phyloP scores from a whole-genome alignment of 225 moss, liverwort and hornwort species.

The Lunularia cruciata region DNA sequence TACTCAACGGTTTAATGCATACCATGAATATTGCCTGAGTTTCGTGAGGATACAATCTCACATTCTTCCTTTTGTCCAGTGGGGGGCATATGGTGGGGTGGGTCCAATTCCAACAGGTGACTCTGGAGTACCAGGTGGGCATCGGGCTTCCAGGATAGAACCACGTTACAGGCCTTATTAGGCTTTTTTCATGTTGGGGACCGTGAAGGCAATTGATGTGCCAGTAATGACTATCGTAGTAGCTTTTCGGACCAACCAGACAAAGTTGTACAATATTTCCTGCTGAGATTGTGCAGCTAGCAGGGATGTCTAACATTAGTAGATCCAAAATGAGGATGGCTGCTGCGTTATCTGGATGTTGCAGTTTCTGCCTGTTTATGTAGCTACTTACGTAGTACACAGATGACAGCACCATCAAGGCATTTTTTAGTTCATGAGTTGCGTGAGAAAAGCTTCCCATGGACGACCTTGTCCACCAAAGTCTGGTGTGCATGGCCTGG shows the following conservation, averaged over 20 bases:
- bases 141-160: conserved; percentile 82
- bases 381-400: conserved; percentile 5
- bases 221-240: background rate
- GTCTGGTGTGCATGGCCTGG: conserved; percentile 18
- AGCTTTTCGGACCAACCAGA: background rate
- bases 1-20: background rate
- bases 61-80: conserved; percentile 42
- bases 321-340: conserved; percentile 14
- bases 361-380: conserved; percentile 17
- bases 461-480: conserved; percentile 18
- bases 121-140: conserved; percentile 59
- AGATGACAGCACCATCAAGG: conserved; percentile 27
- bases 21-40: background rate
- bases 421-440: conserved; percentile 30
- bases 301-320: conserved; percentile 4
- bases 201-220: conserved; percentile 13
- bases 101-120: conserved; percentile 74
- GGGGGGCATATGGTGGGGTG: conserved; percentile 72
- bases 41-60: conserved; percentile 10
- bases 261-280: conserved; percentile 25
- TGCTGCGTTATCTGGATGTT: conserved; percentile 14
- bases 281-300: conserved; percentile 9
- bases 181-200: conserved; percentile 7
- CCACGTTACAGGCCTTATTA: conserved; percentile 93
- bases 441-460: conserved; percentile 27